phyloP scores from a whole-genome alignment of 2,329 filamentous ascomycete genomes.

The Byssochlamys sp. region DNA sequence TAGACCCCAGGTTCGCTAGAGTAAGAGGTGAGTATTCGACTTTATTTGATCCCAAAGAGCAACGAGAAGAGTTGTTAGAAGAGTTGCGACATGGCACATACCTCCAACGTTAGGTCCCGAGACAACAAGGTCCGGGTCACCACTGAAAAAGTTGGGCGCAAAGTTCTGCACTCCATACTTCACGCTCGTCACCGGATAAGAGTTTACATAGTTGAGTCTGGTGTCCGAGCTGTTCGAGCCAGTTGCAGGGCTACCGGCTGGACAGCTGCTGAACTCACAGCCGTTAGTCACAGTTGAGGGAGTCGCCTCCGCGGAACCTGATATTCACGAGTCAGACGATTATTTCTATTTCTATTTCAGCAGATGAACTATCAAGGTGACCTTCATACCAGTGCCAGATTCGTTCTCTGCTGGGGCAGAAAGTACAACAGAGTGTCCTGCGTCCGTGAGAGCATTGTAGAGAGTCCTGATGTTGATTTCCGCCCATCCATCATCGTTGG shows the following conservation, averaged over 20 bases:
- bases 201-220: conserved; percentile 63
- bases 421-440: conserved; percentile 54
- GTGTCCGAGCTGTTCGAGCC: conserved; percentile 50
- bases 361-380: neutral
- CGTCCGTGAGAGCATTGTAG: conserved; percentile 45
- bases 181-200: conserved; percentile 56
- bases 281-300: conserved; percentile 41
- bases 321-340: conserved; percentile 2
- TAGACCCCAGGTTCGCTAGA: conserved; percentile 45
- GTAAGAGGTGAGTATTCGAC: neutral
- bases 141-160: conserved; percentile 46
- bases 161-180: conserved; percentile 53
- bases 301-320: conserved; percentile 45
- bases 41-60: neutral
- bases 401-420: conserved; percentile 58
- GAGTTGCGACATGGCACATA: neutral
- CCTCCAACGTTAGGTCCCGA: conserved; percentile 52
- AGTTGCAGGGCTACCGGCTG: conserved; percentile 45
- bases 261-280: conserved; percentile 56
- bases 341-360: neutral
- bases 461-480: conserved; percentile 56
- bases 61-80: neutral
- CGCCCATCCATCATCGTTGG: conserved; percentile 67
- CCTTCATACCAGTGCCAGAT: conserved; percentile 48
- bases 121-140: conserved; percentile 53